Base-by-base conservation (phyloP, 768 basidiomycete genomes). In the Tylopilus sp. region DNA sequence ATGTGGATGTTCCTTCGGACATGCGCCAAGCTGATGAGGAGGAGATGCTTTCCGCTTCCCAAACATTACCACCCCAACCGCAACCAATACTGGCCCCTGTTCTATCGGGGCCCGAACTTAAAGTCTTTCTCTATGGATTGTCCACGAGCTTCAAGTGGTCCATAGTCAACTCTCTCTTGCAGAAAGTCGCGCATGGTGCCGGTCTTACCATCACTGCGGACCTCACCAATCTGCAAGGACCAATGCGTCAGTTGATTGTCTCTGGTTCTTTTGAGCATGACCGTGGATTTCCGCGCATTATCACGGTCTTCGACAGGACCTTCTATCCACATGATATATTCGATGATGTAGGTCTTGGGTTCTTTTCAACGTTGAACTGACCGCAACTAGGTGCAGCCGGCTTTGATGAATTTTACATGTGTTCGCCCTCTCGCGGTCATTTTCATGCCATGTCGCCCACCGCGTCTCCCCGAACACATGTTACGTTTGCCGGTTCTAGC, bases 91-190 rank as follows among this genome's bases (percentile, higher is more conserved):
- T 47, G 38, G 41, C 56, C 48, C 54, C 61, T 57, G 46, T 60
- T 30, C 54, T 64, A 53, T 60, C 62, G 55, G 70, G 69, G 43
- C 62, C 72, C 55, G 77, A 78, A 58, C 76, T 87, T 59, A 79
- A 83, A 63, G 75, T 90, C 58, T 72, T 82, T 45, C 74, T 90
- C n/a, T 89, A 88, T 67, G 87, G 87, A 26, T 68, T 74, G 50
- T 76, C 84, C 33, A 76, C 83, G 43, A 55, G 74, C 56, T 72
- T 74, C 72, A 85, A 86, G 69, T 83, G 83, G 83, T 70, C 75
- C 34, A 76, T 89, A 61, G 75, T 85, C 60, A 75, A 82, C 58
- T 74, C 69, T 56, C 72, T 90, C 30, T 65, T 88, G 62, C 76
- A 77, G 67, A 86, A 82, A 69, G 76, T 76, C 44, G 75, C 74